phyloP scores from a whole-genome alignment of 2,329 filamentous ascomycete genomes.

The Stagonosporopsis cucurbitacearum region DNA sequence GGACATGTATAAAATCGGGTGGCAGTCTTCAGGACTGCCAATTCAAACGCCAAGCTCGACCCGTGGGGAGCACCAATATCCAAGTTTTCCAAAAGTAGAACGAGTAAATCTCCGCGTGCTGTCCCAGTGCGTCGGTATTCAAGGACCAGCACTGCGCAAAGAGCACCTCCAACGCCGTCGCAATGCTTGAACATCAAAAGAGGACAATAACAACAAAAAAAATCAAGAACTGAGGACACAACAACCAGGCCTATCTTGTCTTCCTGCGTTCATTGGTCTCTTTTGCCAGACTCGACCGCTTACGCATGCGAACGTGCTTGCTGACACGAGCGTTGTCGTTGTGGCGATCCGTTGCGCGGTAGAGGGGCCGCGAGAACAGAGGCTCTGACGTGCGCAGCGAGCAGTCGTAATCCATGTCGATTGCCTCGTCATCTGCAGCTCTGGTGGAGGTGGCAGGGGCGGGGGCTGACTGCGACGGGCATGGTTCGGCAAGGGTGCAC shows the following conservation, averaged over 20 bases:
- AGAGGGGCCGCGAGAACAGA: conserved; percentile 29
- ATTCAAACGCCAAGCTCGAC: conserved; percentile 43
- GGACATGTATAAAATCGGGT: conserved; percentile 20
- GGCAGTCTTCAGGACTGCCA: conserved; percentile 4
- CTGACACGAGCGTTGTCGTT: conserved; percentile 36
- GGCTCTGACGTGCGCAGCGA: conserved; percentile 22
- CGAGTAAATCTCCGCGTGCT: too few species aligned
- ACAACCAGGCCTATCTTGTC: conserved; percentile 21
- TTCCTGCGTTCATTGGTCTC: conserved; percentile 27
- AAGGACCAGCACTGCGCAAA: conserved; percentile 6
- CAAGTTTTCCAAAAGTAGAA: neutral
- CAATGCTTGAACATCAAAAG: conserved; percentile 33
- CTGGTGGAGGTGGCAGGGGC: conserved; percentile 3
- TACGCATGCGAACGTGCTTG: conserved; percentile 44
- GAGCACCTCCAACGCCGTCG: conserved; percentile 39
- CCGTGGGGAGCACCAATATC: conserved; percentile 38
- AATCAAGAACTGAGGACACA: conserved; percentile 1
- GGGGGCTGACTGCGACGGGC: conserved; percentile 10
- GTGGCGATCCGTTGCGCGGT: conserved; percentile 36
- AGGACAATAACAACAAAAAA: conserved; percentile 4
- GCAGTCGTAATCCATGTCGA: conserved; percentile 41
- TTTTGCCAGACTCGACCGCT: conserved; percentile 24
- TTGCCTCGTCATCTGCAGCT: conserved; percentile 41
- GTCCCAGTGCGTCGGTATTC: too few species aligned
- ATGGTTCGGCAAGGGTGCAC: conserved; percentile 40